Percentiles rank a stretch among this genome's conserved stretches.
Evolutionary conservation across 1,139 yeast genomes (phyloP).

Genomic region (Arxiozyma slooffiae): DNA sequence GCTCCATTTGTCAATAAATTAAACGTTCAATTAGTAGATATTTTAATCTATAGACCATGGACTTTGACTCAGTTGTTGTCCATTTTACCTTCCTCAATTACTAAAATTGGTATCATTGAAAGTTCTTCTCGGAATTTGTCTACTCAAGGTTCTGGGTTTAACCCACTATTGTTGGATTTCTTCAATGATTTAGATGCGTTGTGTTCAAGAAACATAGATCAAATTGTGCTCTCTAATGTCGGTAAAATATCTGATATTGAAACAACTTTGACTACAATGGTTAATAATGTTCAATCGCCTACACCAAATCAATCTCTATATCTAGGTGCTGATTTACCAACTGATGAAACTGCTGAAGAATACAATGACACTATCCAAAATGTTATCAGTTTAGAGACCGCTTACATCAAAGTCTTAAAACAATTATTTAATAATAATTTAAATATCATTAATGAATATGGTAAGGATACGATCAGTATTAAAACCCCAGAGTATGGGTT

Average conservation of each 20-base stretch:
- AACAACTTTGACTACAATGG: slow-evolving; percentile 41
- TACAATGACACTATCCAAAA: slow-evolving; percentile 30
- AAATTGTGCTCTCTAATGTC: slow-evolving; percentile 43
- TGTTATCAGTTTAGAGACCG: slow-evolving; percentile 54
- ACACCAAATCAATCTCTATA: slow-evolving; percentile 55
- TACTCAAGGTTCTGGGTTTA: slow-evolving; percentile 35
- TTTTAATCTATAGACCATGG: slow-evolving; percentile 69
- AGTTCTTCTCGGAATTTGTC: slow-evolving; percentile 44
- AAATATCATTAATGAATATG: slow-evolving; percentile 50
- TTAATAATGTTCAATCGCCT: slow-evolving; percentile 43
- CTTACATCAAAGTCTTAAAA: slow-evolving; percentile 63
- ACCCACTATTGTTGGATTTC: slow-evolving; percentile 66
- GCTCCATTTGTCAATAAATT: slow-evolving; percentile 10
- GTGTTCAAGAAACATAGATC: slow-evolving; percentile 40
- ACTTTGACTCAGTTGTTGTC: slow-evolving; percentile 41
- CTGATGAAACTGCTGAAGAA: slow-evolving; percentile 9
- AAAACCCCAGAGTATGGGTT: slow-evolving; percentile 78
- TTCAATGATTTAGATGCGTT: slow-evolving; percentile 48
- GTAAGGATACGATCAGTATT: slow-evolving; percentile 35
- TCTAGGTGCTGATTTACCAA: slow-evolving; percentile 40
- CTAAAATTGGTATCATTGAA: slow-evolving; percentile 49
- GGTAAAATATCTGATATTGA: slow-evolving; percentile 46
- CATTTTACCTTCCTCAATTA: slow-evolving; percentile 46
- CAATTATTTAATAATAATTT: slow-evolving; percentile 54
- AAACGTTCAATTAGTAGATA: slow-evolving; percentile 31